These are phyloP conservation scores for Sideroxylon spinosum DNA, from an alignment of 179 eudicot genomes.

Conservation along the genomic window DNA sequence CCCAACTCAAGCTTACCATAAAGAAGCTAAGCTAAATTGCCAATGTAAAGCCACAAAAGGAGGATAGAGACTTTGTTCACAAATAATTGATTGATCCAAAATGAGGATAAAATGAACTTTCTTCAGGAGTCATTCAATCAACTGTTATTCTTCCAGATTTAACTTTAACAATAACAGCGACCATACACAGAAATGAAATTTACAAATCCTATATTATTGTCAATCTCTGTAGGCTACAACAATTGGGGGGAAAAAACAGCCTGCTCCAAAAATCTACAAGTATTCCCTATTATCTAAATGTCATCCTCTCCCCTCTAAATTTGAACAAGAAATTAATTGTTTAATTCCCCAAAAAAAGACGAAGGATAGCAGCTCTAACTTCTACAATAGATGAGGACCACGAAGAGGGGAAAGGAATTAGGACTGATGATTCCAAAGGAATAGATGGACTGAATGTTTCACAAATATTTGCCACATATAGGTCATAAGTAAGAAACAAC, in stretches of 20 bases:
- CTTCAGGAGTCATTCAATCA: neutral
- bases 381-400: neutral
- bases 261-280: neutral
- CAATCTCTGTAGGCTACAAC: neutral
- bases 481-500: neutral
- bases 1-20: neutral
- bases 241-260: neutral
- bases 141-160: neutral
- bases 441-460: neutral
- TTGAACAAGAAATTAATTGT: neutral
- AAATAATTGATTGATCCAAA: neutral
- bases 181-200: too few species aligned
- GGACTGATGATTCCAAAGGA: neutral
- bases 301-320: neutral
- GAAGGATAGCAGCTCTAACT: neutral
- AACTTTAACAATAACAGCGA: neutral
- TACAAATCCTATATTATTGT: neutral
- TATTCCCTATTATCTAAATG: neutral
- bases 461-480: neutral
- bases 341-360: neutral
- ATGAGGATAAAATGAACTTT: neutral
- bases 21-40: neutral
- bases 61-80: too few species aligned
- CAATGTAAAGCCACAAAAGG: neutral
- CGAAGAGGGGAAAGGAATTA: neutral